Conservation (phyloP, 78 protist genomes). For the Blattamonas nauphoetae region DNA sequence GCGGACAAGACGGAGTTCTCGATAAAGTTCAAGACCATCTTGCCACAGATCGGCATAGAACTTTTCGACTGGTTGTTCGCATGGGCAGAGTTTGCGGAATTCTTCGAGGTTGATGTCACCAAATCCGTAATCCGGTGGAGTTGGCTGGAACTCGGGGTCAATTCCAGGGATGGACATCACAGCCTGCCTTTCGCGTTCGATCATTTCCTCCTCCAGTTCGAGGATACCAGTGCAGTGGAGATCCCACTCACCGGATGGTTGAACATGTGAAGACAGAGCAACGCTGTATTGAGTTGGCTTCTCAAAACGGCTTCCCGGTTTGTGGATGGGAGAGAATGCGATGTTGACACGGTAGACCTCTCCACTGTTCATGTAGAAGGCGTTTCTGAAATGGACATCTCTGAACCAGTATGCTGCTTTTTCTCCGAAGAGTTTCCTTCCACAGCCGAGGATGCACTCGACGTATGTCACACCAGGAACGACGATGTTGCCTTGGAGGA, state of each 20-base stretch:
- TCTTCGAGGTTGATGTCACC: not conserved
- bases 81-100: not conserved
- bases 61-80: not conserved
- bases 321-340: not conserved
- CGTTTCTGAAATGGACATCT: not conserved
- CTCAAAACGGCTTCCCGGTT: not conserved
- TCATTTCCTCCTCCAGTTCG: not conserved
- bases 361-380: not conserved
- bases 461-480: slow-evolving; percentile 14
- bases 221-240: not conserved
- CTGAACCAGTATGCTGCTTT: not conserved
- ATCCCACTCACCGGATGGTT: not conserved
- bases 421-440: not conserved
- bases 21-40: not conserved
- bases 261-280: not conserved
- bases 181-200: not conserved
- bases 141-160: not conserved
- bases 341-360: not conserved
- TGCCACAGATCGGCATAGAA: not conserved
- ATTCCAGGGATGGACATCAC: not conserved
- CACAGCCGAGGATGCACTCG: not conserved
- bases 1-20: not conserved
- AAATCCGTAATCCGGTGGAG: not conserved
- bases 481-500: not conserved
- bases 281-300: not conserved